phyloP scores from a whole-genome alignment of 306 rosid species.

The Oxytropis ochrocephala region DNA sequence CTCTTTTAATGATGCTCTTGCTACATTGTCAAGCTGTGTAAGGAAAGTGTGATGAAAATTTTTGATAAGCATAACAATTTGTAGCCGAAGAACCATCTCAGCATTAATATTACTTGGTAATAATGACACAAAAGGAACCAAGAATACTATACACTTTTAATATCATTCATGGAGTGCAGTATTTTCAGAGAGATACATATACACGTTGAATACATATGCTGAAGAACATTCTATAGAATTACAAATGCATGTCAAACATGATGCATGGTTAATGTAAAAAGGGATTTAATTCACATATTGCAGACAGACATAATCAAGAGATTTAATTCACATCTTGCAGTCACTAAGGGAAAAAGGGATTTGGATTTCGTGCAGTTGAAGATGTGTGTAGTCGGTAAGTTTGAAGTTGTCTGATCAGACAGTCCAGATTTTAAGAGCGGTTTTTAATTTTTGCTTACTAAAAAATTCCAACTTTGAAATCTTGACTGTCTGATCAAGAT shows the following conservation, averaged over 20 bases:
- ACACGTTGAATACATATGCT: background rate
- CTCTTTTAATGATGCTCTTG: background rate
- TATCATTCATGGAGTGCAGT: too few species aligned
- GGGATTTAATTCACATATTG: too few species aligned
- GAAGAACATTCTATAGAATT: background rate
- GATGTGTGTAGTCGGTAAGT: too few species aligned
- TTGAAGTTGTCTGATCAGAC: too few species aligned
- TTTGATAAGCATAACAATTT: background rate
- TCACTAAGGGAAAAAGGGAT: background rate
- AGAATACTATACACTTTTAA: background rate
- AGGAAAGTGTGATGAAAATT: background rate
- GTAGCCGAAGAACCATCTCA: background rate
- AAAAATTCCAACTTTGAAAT: too few species aligned
- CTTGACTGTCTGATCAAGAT: too few species aligned
- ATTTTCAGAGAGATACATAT: too few species aligned
- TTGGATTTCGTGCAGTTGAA: too few species aligned
- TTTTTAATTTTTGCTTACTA: too few species aligned
- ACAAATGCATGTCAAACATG: background rate
- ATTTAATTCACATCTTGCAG: background rate
- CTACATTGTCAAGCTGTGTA: background rate
- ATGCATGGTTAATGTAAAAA: background rate
- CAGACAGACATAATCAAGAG: background rate
- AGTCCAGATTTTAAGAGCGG: too few species aligned
- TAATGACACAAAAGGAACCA: background rate
- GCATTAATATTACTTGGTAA: background rate